Evolutionary conservation across 2,329 filamentous ascomycete species (phyloP).

Genomic region (Ophiostoma tasmaniense): DNA sequence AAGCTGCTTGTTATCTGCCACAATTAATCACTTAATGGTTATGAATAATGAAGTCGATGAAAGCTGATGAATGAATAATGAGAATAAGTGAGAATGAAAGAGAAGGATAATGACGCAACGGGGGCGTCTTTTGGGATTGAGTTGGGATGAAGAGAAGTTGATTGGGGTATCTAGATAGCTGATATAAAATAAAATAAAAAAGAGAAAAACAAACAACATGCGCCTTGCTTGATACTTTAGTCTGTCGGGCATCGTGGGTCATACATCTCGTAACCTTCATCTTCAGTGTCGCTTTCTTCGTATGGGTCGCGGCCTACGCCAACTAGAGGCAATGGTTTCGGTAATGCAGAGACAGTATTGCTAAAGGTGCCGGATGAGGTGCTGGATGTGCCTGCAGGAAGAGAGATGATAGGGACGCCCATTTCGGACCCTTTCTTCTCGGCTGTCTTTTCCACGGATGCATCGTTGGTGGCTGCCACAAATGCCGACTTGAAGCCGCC

Average conservation of each 20-base stretch:
- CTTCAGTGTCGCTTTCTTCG: conserved; percentile 55
- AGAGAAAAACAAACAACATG: not conserved
- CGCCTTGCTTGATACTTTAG: conserved; percentile 31
- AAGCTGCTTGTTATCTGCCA: not conserved
- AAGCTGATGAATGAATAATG: not conserved
- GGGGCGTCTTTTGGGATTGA: not conserved
- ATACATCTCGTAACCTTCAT: conserved; percentile 64
- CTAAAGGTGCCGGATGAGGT: not conserved
- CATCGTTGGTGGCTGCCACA: conserved; percentile 37
- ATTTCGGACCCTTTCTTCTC: not conserved
- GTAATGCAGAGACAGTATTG: not conserved
- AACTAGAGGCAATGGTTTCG: not conserved
- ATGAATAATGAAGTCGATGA: not conserved
- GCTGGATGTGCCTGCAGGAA: not conserved
- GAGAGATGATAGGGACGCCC: not conserved
- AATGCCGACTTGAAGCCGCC: conserved; percentile 75
- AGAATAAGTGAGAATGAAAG: no score
- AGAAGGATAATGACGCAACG: not conserved
- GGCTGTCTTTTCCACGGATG: conserved; percentile 20
- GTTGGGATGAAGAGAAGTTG: not conserved
- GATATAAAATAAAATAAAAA: not conserved
- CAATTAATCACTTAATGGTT: not conserved
- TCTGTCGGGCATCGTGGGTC: conserved; percentile 53
- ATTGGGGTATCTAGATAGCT: not conserved
- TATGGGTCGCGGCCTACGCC: not conserved